A percentile compares a stretch with the other conserved stretches of the same genome.
These are phyloP conservation scores for Basipetospora chlamydospora DNA, from an alignment of 2,329 filamentous ascomycete species.

Conservation along the genomic window DNA sequence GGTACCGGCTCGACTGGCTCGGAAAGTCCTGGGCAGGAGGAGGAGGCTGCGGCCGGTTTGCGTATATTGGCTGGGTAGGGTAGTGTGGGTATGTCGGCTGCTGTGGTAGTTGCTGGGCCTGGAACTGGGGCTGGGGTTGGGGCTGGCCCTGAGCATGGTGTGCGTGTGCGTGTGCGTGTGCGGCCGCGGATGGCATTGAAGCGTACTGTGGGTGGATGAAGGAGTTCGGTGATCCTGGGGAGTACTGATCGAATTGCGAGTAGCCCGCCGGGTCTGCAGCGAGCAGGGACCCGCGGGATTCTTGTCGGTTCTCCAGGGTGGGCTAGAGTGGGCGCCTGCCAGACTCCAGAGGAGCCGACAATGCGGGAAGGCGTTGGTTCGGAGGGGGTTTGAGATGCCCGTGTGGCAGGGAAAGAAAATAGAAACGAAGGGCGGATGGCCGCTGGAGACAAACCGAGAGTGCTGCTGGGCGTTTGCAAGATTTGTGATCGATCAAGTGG, in stretches of 20 bases:
- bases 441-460: too few species aligned
- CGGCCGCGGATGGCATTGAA: too few species aligned
- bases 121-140: conserved; percentile 1
- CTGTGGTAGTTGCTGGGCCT: conserved; percentile 14
- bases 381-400: too few species aligned
- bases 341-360: conserved; percentile 5
- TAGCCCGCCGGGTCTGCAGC: conserved; percentile 21
- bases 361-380: neutral
- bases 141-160: too few species aligned
- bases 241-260: conserved; percentile 16
- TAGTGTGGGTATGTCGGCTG: conserved; percentile 11
- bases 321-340: conserved; percentile 11
- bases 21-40: neutral
- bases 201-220: too few species aligned
- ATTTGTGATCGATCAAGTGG: too few species aligned
- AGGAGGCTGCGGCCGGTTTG: neutral
- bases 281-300: conserved; percentile 25
- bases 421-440: too few species aligned
- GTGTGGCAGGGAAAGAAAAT: too few species aligned
- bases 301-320: conserved; percentile 24
- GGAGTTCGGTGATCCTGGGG: too few species aligned
- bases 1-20: neutral
- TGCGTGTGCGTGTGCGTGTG: too few species aligned
- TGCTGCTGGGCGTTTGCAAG: too few species aligned
- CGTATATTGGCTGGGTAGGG: neutral